Evolutionary conservation across 352 stramenopile species (phyloP), one percentile per base, ranked within the genome.

Genomic region (Phytophthora tentaculata): DNA sequence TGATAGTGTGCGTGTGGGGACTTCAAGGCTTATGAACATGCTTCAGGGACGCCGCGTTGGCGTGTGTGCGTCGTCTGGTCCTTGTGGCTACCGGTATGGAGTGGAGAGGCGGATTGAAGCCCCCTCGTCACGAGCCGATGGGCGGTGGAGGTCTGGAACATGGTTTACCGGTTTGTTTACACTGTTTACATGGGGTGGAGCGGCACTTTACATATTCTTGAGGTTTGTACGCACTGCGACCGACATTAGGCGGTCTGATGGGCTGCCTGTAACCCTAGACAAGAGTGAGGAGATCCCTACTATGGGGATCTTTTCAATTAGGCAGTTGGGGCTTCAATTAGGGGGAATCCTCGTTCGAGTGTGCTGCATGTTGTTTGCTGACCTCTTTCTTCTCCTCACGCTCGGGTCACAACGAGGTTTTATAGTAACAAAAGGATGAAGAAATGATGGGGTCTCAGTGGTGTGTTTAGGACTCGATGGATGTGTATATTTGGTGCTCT

Each of bases 371-470:
- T 81, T 90, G 58, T 88, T 91, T 91, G 63, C 68, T 87, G 72
- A 85, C 81, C 81, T 75, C 83, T 91, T 91, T 89, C 77, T 76
- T 89, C 82, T 88, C 80, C 80, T 86, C 62, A 80, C 61, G 39
- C 60, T 71, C 29, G 69, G 60, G 17, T 20, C 3, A 32, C 20
- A 59, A 59, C 14, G 41, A 64, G 56, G 57, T 23, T 2, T 13
- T 39, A 52, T n/a, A 24, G 44, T 44, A 4, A 32, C 61, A 81
- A 88, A 88, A 83, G 80, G 81, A 88, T 65, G 37, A 78, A 78
- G 80, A 89, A 91, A 91, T 91, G 79, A 50, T 67, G 83, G 75
- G 82, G 83, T 89, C 81, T 69, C 54, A 84, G 80, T 83, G 78
- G 56, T 73, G 62, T 62, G 20, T 64, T 24, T 20, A n/a, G 28